Base-by-base conservation (phyloP, 768 basidiomycete species). In the Trametes meyenii region DNA sequence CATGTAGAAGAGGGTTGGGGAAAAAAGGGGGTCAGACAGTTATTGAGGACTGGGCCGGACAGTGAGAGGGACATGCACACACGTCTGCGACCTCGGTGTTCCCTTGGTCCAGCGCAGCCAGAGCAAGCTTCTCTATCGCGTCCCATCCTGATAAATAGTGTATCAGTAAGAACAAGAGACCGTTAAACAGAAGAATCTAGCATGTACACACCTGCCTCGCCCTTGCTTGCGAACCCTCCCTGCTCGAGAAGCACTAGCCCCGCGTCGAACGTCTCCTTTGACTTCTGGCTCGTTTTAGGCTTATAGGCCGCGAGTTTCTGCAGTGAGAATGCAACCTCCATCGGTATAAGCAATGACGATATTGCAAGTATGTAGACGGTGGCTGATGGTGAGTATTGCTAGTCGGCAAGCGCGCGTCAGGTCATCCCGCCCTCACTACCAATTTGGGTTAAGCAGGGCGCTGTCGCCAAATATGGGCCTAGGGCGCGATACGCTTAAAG, bases 81-180 rank as follows among this genome's bases (percentile, higher is more conserved):
- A 94, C 93, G 72, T 92, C 85, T 26, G 93, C 90, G 35, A 92
- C 76, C 51, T 90, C 86, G 24, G 86, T 61, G 54, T 86, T 78
- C 26, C 89, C 91, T 13, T 88, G 76, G 66, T 96, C 92, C 52
- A 94, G 76, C 3, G 94, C 82, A 3, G 94, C 91, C 50, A 92
- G 73, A 2, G 85, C 81, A 2, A 94, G 78, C 68, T 94, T 92
- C 69, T 96, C 95, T 8, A 92, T 73, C 63, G 91, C 87, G 12
- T 82, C 81, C 92, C 91, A 94, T 33, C 81, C 94, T 94, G 67
- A 16, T 11, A 4, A 38, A 10, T 21, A 24, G 5, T 10, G 13
- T 10, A 12, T 17, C 6, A n/a, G 4, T 10, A 21, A n/a, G n/a
- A n/a, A 10, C 5, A 13, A 2, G 10, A 46, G 21, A 46, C 13